phyloP scores from a whole-genome alignment of 1,284 basidiomycete genomes.

The Pisolithus thermaeus region DNA sequence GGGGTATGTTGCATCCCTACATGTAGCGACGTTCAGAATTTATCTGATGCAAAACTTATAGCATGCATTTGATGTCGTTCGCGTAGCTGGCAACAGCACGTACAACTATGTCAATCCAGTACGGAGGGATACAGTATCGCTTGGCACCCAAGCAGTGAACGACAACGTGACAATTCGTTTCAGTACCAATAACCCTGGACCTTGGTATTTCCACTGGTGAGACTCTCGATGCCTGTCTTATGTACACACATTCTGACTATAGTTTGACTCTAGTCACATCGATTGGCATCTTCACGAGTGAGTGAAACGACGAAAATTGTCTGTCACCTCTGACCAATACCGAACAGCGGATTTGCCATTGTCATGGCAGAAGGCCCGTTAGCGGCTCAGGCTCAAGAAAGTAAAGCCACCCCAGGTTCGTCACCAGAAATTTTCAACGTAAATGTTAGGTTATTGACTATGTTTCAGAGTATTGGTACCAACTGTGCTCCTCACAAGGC shows the following conservation, averaged over 20 bases:
- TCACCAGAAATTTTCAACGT: neutral
- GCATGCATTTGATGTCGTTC: conserved; percentile 35
- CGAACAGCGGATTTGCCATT: conserved; percentile 9
- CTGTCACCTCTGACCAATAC: neutral
- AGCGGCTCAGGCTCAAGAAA: neutral
- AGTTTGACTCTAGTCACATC: conserved; percentile 14
- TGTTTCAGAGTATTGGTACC: neutral
- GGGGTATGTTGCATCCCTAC: conserved; percentile 23
- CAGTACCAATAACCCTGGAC: conserved; percentile 25
- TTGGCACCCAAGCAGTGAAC: conserved; percentile 16
- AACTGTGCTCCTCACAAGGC: neutral
- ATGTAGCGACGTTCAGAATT: too few species aligned
- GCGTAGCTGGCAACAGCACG: conserved; percentile 27
- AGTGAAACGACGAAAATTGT: neutral
- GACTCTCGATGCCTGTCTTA: neutral
- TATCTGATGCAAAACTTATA: conserved; percentile 5
- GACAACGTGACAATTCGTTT: conserved; percentile 37
- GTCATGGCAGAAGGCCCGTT: conserved; percentile 8
- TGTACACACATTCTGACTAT: conserved; percentile 2
- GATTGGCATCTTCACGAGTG: conserved; percentile 21
- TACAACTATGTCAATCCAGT: conserved; percentile 36
- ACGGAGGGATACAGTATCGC: conserved; percentile 28
- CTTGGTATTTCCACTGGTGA: conserved; percentile 23
- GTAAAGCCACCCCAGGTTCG: neutral
- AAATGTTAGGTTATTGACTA: neutral